Percentiles rank a stretch among this genome's conserved stretches.
These are phyloP conservation scores for Dianthus caryophyllus DNA, from an alignment of 148 eudicot genomes.

Conservation along the genomic window DNA sequence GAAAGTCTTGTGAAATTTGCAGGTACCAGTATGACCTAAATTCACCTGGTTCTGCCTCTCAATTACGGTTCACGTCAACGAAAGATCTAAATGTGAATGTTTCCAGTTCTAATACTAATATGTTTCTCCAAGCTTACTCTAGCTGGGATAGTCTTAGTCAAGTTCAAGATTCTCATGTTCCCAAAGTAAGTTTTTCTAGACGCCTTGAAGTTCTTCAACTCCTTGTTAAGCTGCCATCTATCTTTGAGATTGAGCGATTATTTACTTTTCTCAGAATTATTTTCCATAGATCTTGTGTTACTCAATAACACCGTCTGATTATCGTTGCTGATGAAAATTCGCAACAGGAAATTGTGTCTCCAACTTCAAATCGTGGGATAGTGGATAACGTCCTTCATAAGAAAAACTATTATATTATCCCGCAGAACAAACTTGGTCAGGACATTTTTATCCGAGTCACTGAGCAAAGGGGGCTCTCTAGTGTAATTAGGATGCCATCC, in stretches of 20 bases:
- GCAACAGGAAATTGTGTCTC: conserved; percentile 62
- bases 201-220: background rate
- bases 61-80: conserved; percentile 73
- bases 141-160: conserved; percentile 87
- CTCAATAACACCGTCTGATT: background rate
- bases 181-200: conserved; percentile 33
- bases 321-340: conserved; percentile 4
- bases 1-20: conserved; percentile 21
- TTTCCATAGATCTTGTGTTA: background rate
- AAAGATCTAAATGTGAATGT: conserved; percentile 84
- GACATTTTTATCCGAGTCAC: conserved; percentile 78
- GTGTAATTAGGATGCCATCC: conserved; percentile 77
- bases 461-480: conserved; percentile 59
- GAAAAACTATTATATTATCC: conserved; percentile 65
- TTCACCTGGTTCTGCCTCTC: conserved; percentile 86
- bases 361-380: conserved; percentile 37
- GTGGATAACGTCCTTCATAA: conserved; percentile 62
- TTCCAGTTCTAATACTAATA: conserved; percentile 82
- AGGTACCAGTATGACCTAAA: conserved; percentile 82
- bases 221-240: background rate
- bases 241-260: background rate
- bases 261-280: background rate
- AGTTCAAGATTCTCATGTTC: conserved; percentile 44
- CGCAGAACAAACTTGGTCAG: conserved; percentile 87
- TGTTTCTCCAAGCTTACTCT: conserved; percentile 94